Conservation (phyloP, 1,284 basidiomycete species). For the Peniophora sp. region DNA sequence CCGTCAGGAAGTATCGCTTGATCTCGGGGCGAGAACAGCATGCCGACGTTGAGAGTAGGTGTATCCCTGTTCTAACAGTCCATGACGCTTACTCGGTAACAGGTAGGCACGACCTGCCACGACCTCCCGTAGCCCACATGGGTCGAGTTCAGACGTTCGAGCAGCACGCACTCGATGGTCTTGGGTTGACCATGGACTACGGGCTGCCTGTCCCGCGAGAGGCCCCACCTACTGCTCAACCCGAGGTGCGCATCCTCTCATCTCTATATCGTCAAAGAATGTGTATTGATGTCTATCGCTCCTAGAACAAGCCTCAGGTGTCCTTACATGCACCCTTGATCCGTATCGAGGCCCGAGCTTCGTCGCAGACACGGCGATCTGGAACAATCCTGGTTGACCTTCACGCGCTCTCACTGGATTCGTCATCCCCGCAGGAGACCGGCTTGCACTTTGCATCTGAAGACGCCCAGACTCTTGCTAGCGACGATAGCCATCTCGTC, state of each 20-base stretch:
- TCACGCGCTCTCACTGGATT: constrained; percentile 39
- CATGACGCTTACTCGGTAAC: no score
- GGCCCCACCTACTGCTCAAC: no score
- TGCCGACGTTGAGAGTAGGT: no score
- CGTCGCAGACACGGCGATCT: constrained; percentile 37
- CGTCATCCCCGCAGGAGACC: constrained; percentile 18
- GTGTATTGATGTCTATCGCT: no score
- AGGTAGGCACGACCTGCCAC: no score
- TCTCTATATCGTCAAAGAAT: no score
- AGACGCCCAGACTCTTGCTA: neutral
- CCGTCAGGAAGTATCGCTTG: neutral
- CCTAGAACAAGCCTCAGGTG: no score
- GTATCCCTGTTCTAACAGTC: no score
- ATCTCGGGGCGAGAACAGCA: no score
- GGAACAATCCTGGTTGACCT: constrained; percentile 62
- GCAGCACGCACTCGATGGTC: constrained; percentile 44
- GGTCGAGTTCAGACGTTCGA: constrained; percentile 24
- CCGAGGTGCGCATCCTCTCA: no score
- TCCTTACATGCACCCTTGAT: no score
- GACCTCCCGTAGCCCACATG: neutral
- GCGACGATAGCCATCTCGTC: constrained; percentile 19
- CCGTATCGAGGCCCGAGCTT: constrained; percentile 27
- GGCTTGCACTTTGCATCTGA: constrained; percentile 8
- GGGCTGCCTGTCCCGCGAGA: constrained; percentile 6
- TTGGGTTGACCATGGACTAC: constrained; percentile 44